Evolutionary conservation across 352 stramenopile species (phyloP), one percentile per base, ranked within the genome.

Genomic region (Stephanocyclus meneghinianus): DNA sequence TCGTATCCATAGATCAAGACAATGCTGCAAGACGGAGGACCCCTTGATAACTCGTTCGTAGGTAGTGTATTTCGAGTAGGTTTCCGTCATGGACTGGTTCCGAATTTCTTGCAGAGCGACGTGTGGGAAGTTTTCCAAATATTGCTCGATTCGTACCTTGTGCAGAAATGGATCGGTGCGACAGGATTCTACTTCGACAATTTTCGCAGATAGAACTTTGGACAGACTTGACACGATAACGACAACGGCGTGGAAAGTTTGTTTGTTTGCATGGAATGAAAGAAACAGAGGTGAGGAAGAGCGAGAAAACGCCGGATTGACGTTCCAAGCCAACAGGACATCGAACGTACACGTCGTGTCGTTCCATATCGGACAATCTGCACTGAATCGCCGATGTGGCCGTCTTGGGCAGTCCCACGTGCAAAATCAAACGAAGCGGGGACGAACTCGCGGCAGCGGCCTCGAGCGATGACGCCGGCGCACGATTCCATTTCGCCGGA

Each of bases 131-230:
- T 13, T 15, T 2, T 66, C 37, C 15, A 48, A 35, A 9, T 66
- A 66, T 16, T 66, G 32, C 4, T 13, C 1, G 1, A 66, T 29
- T 15, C 15, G 8, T 30, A 53, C 7, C 51, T 66, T 66, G 37
- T 66, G 57, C 1, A 42, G 13, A 32, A 51, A 66, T 30, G 50
- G 5, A 2, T 51, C 11, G 21, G 18, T 48, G 6, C 57, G 32
- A 51, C 57, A 66, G 16, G 57, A 66, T 51, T 66, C 57, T 26
- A 66, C 51, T 51, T 66, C 57, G 37, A 66, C 57, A 51, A 66
- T 51, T 51, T 66, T 48, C 7, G 57, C 15, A 2, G 57, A 66
- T 2, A 51, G n/a, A 26, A 60, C 29, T 16, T 66, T 15, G 47
- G 57, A 66, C 15, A 66, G 37, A 16, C 57, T 66, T 30, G 32